These are phyloP conservation scores for Trichoderma asperelloides DNA, from an alignment of 495 filamentous ascomycete genomes.

Conservation along the genomic window DNA sequence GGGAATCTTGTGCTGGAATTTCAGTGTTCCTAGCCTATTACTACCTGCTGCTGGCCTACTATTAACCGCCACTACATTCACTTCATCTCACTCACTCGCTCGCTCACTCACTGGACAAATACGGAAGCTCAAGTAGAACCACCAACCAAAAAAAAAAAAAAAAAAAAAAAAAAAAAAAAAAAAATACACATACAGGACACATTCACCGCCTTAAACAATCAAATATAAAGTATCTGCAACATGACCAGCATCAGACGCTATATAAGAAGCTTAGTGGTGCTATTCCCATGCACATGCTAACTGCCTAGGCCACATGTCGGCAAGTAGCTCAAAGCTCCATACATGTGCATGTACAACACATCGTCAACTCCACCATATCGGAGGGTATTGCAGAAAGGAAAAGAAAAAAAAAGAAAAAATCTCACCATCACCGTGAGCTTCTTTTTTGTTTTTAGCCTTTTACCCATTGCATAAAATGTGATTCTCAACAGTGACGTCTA, in stretches of 20 bases:
- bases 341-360: constrained; percentile 5
- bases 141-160: too few species aligned
- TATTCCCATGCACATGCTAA: neutral
- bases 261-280: too few species aligned
- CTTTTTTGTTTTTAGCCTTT: neutral
- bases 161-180: too few species aligned
- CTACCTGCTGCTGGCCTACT: too few species aligned
- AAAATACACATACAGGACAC: too few species aligned
- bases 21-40: too few species aligned
- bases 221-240: too few species aligned
- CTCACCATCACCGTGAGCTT: neutral
- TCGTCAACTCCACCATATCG: neutral
- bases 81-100: too few species aligned
- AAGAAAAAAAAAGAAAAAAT: neutral
- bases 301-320: neutral
- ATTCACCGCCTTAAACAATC: too few species aligned
- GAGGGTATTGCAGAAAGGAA: neutral
- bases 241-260: too few species aligned
- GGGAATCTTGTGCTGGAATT: neutral
- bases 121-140: neutral
- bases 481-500: too few species aligned
- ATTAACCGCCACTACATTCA: too few species aligned
- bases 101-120: neutral
- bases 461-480: neutral
- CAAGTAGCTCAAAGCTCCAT: neutral